These are phyloP conservation scores for Arthrobotrys musiformis DNA, from an alignment of 2,329 filamentous ascomycete species.

Conservation along the genomic window DNA sequence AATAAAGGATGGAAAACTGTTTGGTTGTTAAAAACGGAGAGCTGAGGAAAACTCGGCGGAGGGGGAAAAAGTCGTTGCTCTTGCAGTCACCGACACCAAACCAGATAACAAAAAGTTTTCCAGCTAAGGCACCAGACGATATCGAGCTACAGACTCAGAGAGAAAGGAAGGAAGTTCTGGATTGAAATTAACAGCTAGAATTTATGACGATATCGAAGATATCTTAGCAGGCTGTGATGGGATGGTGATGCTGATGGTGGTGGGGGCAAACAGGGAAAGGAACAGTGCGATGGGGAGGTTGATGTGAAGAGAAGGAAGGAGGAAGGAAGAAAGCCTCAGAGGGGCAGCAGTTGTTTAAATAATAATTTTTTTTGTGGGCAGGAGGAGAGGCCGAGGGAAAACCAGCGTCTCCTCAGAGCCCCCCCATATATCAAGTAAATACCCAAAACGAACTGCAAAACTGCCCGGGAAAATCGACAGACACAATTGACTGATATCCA, in stretches of 20 bases:
- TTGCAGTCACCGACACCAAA: background rate
- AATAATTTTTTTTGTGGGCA: background rate
- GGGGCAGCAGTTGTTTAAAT: slow-evolving; percentile 9
- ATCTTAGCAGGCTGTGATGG: too few species aligned
- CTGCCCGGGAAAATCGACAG: background rate
- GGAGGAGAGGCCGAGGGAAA: background rate
- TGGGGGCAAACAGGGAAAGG: too few species aligned
- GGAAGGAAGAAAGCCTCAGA: background rate
- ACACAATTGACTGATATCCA: background rate
- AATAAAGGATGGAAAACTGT: background rate
- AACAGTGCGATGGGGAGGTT: background rate
- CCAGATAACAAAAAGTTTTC: too few species aligned
- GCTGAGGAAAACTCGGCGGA: background rate
- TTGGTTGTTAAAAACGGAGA: background rate
- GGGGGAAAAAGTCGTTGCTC: background rate
- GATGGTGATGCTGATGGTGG: background rate
- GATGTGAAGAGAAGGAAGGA: background rate
- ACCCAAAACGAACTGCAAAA: background rate
- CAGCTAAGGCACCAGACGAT: background rate
- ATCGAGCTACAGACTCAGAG: background rate
- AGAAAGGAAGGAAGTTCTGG: background rate
- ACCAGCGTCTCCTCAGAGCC: background rate
- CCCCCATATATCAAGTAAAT: background rate
- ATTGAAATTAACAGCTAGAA: background rate
- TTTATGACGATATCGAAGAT: background rate